These are phyloP conservation scores for Entomortierella lignicola DNA, from an alignment of 192 early-diverging fungal genomes.

Conservation along the genomic window DNA sequence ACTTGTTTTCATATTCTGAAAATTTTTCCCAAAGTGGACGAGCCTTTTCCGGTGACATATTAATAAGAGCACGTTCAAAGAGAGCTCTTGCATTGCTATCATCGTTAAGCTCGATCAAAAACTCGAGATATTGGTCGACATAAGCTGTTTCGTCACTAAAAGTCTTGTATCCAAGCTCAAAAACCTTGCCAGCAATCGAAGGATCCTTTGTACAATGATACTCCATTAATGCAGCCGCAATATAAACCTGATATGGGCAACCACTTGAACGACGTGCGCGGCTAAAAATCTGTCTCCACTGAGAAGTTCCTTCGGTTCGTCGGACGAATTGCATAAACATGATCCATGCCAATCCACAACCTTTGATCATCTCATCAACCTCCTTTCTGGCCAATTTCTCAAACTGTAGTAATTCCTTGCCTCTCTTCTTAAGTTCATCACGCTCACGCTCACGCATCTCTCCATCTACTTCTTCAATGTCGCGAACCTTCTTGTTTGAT, in stretches of 20 bases:
- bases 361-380: slow-evolving; percentile 66
- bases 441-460: slow-evolving; percentile 67
- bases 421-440: slow-evolving; percentile 63
- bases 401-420: slow-evolving; percentile 69
- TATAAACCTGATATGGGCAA: slow-evolving; percentile 81
- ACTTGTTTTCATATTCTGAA: slow-evolving; percentile 86
- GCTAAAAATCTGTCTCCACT: slow-evolving; percentile 75
- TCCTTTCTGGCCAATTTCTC: slow-evolving; percentile 67
- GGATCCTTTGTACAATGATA: slow-evolving; percentile 90
- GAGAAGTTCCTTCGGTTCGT: slow-evolving; percentile 73
- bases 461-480: slow-evolving; percentile 66
- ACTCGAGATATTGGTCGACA: slow-evolving; percentile 86
- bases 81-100: slow-evolving; percentile 91
- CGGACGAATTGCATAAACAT: slow-evolving; percentile 88
- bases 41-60: slow-evolving; percentile 74
- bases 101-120: slow-evolving; percentile 89
- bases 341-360: slow-evolving; percentile 82
- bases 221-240: slow-evolving; percentile 84
- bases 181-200: slow-evolving; percentile 86
- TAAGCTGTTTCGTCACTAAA: slow-evolving; percentile 81
- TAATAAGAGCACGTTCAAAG: slow-evolving; percentile 89
- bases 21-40: slow-evolving; percentile 85
- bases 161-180: slow-evolving; percentile 87
- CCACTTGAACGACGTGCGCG: slow-evolving; percentile 78
- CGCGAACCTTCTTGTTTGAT: slow-evolving; percentile 55